phyloP scores from a whole-genome alignment of 495 filamentous ascomycete species.

The Barbatosphaeria neglecta region DNA sequence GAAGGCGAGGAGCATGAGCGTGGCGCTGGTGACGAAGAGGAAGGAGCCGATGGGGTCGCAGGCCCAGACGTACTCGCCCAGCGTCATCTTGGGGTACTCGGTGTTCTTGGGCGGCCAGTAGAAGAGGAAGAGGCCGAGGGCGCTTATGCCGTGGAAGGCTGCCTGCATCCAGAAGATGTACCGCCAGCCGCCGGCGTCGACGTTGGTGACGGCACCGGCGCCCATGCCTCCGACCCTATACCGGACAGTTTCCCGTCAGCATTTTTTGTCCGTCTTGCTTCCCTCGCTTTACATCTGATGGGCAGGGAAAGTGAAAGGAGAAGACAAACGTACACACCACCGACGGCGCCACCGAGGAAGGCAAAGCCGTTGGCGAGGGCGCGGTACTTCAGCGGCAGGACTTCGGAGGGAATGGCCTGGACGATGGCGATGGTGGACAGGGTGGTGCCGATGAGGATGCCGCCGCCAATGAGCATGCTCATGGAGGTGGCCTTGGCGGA shows the following conservation, averaged over 20 bases:
- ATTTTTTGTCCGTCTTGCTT: no score
- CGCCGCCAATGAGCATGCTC: constrained; percentile 41
- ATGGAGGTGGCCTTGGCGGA: constrained; percentile 44
- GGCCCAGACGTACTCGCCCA: constrained; percentile 34
- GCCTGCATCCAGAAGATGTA: constrained; percentile 51
- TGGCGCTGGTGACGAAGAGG: constrained; percentile 36
- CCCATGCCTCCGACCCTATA: constrained; percentile 31
- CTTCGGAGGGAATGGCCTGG: constrained; percentile 42
- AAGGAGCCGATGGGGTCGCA: constrained; percentile 41
- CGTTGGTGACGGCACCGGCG: constrained; percentile 41
- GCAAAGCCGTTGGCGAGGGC: constrained; percentile 41
- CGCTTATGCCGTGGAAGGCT: constrained; percentile 34
- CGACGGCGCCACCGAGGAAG: constrained; percentile 34
- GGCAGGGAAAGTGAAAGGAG: no score
- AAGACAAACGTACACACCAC: constrained; percentile 30
- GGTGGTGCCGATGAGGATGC: constrained; percentile 42
- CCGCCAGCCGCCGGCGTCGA: constrained; percentile 34
- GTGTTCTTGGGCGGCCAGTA: constrained; percentile 33
- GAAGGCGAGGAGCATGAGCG: constrained; percentile 37
- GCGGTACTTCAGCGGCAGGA: constrained; percentile 41
- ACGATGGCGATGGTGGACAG: constrained; percentile 42
- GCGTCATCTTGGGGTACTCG: constrained; percentile 29
- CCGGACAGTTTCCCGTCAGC: no score
- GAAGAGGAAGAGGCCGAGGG: constrained; percentile 35
- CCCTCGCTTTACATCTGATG: no score